phyloP scores from a whole-genome alignment of 2,329 filamentous ascomycete genomes.

The Lachnellula suecica region DNA sequence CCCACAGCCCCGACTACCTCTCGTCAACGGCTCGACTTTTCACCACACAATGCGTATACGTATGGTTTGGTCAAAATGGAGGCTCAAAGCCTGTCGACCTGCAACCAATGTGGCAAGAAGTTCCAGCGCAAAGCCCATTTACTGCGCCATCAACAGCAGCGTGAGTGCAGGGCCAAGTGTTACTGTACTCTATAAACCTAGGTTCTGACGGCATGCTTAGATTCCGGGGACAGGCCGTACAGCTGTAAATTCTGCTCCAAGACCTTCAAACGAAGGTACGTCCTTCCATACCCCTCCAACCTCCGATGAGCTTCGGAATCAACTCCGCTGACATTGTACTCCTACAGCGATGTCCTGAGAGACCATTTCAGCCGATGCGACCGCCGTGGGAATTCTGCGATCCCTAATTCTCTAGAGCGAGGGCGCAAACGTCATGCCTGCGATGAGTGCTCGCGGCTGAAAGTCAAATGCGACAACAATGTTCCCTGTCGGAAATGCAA shows the following conservation, averaged over 20 bases:
- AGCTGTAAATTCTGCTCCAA: slow-evolving; percentile 35
- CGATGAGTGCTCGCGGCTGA: slow-evolving; percentile 33
- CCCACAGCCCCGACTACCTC: neutral
- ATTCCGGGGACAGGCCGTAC: slow-evolving; percentile 32
- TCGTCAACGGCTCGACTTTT: slow-evolving; percentile 6
- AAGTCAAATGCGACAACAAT: slow-evolving; percentile 35
- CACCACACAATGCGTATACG: slow-evolving; percentile 12
- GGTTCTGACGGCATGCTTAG: slow-evolving; percentile 21
- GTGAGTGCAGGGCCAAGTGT: slow-evolving; percentile 18
- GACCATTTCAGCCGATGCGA: slow-evolving; percentile 35
- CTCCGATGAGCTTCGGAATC: neutral
- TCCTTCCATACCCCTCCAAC: neutral
- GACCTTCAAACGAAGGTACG: slow-evolving; percentile 34
- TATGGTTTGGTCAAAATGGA: slow-evolving; percentile 30
- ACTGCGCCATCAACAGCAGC: slow-evolving; percentile 33
- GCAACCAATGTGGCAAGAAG: slow-evolving; percentile 33
- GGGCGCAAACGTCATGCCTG: slow-evolving; percentile 35
- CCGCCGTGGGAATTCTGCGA: slow-evolving; percentile 27
- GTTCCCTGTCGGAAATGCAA: slow-evolving; percentile 32
- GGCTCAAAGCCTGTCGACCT: slow-evolving; percentile 33
- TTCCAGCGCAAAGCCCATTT: slow-evolving; percentile 35
- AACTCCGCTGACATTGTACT: neutral
- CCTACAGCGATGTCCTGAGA: slow-evolving; percentile 31
- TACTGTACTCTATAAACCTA: neutral
- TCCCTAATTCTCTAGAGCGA: slow-evolving; percentile 31